Percentiles rank a stretch among this genome's conserved stretches.
Conservation (phyloP, 1,139 yeast species). For the Barnettozyma hawaiiensis region DNA sequence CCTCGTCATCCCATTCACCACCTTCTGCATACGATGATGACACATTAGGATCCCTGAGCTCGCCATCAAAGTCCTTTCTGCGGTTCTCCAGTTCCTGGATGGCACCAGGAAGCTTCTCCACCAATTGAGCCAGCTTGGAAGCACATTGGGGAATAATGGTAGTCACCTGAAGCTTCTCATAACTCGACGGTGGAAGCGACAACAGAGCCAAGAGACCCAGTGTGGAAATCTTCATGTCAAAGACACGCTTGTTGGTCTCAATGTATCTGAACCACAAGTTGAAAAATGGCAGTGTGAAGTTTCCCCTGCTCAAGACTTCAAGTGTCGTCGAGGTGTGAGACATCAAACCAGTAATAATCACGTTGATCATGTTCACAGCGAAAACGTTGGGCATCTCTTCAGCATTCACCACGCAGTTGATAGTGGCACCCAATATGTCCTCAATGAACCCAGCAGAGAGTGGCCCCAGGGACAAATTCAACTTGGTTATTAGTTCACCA, state of each 20-base stretch:
- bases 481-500: slow-evolving; percentile 30
- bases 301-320: slow-evolving; percentile 42
- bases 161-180: slow-evolving; percentile 27
- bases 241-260: slow-evolving; percentile 56
- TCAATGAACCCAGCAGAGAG: slow-evolving; percentile 26
- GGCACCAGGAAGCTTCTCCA: slow-evolving; percentile 66
- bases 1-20: slow-evolving; percentile 38
- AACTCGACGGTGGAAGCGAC: slow-evolving; percentile 26
- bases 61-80: slow-evolving; percentile 48
- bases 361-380: slow-evolving; percentile 55
- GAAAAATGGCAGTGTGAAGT: slow-evolving; percentile 48
- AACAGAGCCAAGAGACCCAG: slow-evolving; percentile 60
- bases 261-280: slow-evolving; percentile 60
- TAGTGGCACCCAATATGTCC: slow-evolving; percentile 24
- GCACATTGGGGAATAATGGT: slow-evolving; percentile 35
- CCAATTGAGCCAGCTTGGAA: slow-evolving; percentile 40
- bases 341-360: slow-evolving; percentile 60
- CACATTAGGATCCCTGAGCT: slow-evolving; percentile 30
- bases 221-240: slow-evolving; percentile 70
- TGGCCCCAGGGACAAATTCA: slow-evolving; percentile 29
- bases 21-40: slow-evolving; percentile 24
- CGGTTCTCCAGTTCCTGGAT: slow-evolving; percentile 58
- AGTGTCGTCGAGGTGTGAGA: slow-evolving; percentile 57
- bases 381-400: slow-evolving; percentile 34
- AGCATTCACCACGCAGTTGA: slow-evolving; percentile 24